These are phyloP conservation scores for Monilinia vaccinii-corymbosi DNA, from an alignment of 2,329 filamentous ascomycete genomes.

Conservation along the genomic window DNA sequence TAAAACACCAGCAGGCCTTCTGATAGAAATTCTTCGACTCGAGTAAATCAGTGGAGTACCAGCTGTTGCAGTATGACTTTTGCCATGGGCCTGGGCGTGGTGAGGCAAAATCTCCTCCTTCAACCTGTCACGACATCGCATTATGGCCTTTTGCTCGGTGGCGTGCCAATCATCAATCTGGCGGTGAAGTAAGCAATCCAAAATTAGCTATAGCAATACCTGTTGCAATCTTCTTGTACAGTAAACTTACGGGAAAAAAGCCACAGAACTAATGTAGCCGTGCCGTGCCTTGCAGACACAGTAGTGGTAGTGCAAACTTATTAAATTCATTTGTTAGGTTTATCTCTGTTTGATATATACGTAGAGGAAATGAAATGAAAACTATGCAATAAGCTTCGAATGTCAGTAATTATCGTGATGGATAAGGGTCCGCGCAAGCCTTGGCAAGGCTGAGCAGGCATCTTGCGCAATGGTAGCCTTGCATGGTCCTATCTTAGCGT, in stretches of 20 bases:
- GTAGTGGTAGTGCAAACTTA: not conserved
- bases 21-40: not conserved
- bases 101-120: slow-evolving; percentile 7
- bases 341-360: not conserved
- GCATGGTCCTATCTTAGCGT: not conserved
- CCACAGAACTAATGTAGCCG: not conserved
- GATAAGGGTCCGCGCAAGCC: not conserved
- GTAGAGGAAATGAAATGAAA: not conserved
- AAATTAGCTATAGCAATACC: not conserved
- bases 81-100: not conserved
- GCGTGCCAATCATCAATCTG: slow-evolving; percentile 4
- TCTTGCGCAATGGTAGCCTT: not conserved
- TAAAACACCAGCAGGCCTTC: not conserved
- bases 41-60: no score
- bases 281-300: slow-evolving; percentile 1
- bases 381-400: no score
- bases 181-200: slow-evolving; percentile 1
- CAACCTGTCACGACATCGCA: not conserved
- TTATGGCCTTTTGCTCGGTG: not conserved
- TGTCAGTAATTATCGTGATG: not conserved
- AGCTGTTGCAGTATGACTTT: no score
- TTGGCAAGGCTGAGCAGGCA: not conserved
- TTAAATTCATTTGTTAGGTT: not conserved
- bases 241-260: no score
- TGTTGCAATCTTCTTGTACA: not conserved